Percentiles rank a stretch among this genome's conserved stretches.
phyloP scores from a whole-genome alignment of 1,284 basidiomycete species.

The Coniophora puteana region DNA sequence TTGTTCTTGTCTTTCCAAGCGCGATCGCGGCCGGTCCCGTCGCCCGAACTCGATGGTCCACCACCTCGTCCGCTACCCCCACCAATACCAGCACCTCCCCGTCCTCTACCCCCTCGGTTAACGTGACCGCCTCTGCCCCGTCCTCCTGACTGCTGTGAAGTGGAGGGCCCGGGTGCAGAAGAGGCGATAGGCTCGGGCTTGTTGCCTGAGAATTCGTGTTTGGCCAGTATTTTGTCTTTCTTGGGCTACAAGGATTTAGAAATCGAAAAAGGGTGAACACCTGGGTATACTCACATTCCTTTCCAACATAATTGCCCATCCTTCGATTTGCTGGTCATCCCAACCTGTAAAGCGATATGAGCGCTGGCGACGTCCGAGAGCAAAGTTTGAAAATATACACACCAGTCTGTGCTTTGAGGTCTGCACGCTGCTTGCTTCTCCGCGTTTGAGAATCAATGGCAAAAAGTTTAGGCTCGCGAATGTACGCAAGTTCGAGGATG shows the following conservation, averaged over 20 bases:
- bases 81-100: conserved; percentile 34
- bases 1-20: conserved; percentile 73
- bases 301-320: conserved; percentile 86
- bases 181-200: conserved; percentile 21
- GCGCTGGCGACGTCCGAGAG: background rate
- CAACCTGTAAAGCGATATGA: conserved; percentile 41
- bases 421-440: conserved; percentile 58
- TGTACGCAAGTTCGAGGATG: conserved; percentile 72
- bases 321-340: conserved; percentile 81
- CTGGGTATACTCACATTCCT: too few species aligned
- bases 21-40: conserved; percentile 41
- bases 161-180: conserved; percentile 14
- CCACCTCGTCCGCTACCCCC: conserved; percentile 34
- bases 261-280: conserved; percentile 30
- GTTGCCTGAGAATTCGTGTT: conserved; percentile 74
- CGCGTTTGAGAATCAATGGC: conserved; percentile 72
- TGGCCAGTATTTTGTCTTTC: conserved; percentile 67
- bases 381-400: conserved; percentile 12
- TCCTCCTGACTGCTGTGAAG: conserved; percentile 22
- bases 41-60: conserved; percentile 22
- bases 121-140: conserved; percentile 30
- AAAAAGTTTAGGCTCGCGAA: conserved; percentile 70
- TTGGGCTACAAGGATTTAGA: conserved; percentile 46
- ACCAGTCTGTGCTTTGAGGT: conserved; percentile 67
- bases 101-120: conserved; percentile 32